phyloP scores from a whole-genome alignment of 2,329 filamentous ascomycete genomes.

The Aspergillus novofumigatus region DNA sequence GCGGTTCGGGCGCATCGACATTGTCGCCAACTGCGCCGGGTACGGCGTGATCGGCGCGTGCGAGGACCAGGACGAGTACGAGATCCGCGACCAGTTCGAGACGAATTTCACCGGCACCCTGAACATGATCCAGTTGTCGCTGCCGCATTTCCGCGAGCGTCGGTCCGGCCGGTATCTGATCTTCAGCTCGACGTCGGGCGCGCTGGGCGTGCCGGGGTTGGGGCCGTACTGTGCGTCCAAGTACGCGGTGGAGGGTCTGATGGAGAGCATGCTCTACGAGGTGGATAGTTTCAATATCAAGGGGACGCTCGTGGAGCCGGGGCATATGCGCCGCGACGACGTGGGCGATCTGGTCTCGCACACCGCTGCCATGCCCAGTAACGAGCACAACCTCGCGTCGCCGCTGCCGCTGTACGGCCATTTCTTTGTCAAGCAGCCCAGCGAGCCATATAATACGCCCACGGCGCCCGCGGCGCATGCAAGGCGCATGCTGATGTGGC shows the following conservation, averaged over 20 bases:
- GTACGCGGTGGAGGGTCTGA: conserved; percentile 91
- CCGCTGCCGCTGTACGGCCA: conserved; percentile 81
- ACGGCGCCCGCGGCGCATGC: conserved; percentile 85
- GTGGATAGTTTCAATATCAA: conserved; percentile 89
- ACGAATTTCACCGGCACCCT: conserved; percentile 96
- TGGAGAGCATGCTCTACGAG: conserved; percentile 96
- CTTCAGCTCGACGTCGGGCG: conserved; percentile 88
- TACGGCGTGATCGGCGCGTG: conserved; percentile 94
- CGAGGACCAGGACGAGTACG: conserved; percentile 94
- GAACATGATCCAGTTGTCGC: conserved; percentile 82
- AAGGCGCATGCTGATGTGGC: conserved; percentile 87
- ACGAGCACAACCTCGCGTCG: conserved; percentile 31
- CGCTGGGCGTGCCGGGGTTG: conserved; percentile 86
- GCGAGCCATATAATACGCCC: conserved; percentile 71
- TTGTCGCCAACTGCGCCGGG: conserved; percentile 89
- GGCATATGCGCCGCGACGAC: conserved; percentile 82
- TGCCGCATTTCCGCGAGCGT: conserved; percentile 81
- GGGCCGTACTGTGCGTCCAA: conserved; percentile 96
- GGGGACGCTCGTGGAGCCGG: conserved; percentile 87
- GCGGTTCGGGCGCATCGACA: conserved; percentile 76
- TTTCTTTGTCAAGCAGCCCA: conserved; percentile 83
- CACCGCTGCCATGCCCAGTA: conserved; percentile 18
- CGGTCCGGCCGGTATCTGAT: conserved; percentile 80
- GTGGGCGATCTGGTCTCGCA: conserved; percentile 30
- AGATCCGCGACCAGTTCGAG: conserved; percentile 92